Percentiles rank a stretch among this genome's conserved stretches.
These are phyloP conservation scores for Cynanchum wilfordii DNA, from an alignment of 257 asterid species.

Conservation along the genomic window DNA sequence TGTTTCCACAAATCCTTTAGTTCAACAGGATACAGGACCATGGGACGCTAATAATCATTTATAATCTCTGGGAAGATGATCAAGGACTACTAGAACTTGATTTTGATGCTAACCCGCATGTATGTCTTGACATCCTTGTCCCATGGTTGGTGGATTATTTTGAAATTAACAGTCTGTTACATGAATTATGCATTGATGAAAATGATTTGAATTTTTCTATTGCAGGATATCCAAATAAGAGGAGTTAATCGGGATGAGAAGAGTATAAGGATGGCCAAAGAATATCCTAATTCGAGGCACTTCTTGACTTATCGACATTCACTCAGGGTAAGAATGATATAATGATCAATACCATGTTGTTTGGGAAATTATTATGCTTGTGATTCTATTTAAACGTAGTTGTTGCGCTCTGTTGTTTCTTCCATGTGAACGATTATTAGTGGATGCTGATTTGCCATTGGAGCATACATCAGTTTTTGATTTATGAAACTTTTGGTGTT, in stretches of 20 bases:
- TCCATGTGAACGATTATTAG: neutral
- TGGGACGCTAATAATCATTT: constrained; percentile 79
- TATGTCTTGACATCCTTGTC: constrained; percentile 29
- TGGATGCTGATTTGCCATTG: neutral
- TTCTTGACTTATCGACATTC: constrained; percentile 92
- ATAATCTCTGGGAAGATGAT: constrained; percentile 98
- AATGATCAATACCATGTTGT: neutral
- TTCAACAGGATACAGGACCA: constrained; percentile 67
- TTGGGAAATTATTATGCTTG: neutral
- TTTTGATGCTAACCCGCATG: constrained; percentile 75
- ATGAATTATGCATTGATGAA: constrained; percentile 5
- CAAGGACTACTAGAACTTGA: constrained; percentile 84
- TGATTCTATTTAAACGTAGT: neutral
- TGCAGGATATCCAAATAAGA: constrained; percentile 93
- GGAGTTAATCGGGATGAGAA: constrained; percentile 92
- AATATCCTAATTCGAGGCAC: constrained; percentile 84
- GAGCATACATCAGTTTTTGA: neutral
- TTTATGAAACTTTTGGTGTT: neutral
- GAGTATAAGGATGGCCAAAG: constrained; percentile 79
- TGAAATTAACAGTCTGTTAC: constrained; percentile 6
- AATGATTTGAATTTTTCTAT: constrained; percentile 1
- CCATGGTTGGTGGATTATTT: neutral
- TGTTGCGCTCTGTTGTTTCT: neutral
- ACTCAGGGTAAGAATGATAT: constrained; percentile 56
- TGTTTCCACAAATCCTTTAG: constrained; percentile 31